Evolutionary conservation across 2,329 filamentous ascomycete species (phyloP).

Genomic region (Trichoderma lentiforme): DNA sequence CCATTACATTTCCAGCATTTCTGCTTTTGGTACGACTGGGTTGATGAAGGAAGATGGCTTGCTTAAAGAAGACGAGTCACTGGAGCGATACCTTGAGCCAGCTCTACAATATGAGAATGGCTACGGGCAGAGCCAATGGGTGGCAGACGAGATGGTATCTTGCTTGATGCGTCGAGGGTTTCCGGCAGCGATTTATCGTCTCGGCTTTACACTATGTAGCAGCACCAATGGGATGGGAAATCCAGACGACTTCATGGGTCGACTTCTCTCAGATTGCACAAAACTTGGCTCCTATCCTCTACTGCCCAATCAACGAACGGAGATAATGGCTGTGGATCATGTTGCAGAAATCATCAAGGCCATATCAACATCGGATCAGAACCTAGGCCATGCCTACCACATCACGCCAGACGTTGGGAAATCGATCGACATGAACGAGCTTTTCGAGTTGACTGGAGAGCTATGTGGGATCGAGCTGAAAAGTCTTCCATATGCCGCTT

Average conservation of each 20-base stretch:
- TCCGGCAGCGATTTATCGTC: neutral
- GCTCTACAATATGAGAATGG: neutral
- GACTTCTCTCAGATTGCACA: neutral
- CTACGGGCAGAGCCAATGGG: slow-evolving; percentile 10
- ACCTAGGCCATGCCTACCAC: neutral
- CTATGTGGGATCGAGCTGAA: neutral
- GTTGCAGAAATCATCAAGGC: neutral
- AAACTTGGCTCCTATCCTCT: neutral
- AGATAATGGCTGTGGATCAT: neutral
- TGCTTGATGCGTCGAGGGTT: neutral
- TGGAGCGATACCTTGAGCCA: neutral
- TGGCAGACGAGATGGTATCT: slow-evolving; percentile 7
- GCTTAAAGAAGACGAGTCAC: neutral
- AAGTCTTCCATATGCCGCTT: neutral
- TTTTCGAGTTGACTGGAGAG: neutral
- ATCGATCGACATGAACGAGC: neutral
- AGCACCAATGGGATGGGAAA: neutral
- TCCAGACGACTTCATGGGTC: neutral
- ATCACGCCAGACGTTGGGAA: neutral
- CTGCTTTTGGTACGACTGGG: neutral
- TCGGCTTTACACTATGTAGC: neutral
- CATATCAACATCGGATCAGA: neutral
- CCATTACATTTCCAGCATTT: neutral
- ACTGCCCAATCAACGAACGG: neutral
- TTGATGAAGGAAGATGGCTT: neutral